phyloP scores from a whole-genome alignment of 768 basidiomycete species.

The Candolleomyces eurysporus region DNA sequence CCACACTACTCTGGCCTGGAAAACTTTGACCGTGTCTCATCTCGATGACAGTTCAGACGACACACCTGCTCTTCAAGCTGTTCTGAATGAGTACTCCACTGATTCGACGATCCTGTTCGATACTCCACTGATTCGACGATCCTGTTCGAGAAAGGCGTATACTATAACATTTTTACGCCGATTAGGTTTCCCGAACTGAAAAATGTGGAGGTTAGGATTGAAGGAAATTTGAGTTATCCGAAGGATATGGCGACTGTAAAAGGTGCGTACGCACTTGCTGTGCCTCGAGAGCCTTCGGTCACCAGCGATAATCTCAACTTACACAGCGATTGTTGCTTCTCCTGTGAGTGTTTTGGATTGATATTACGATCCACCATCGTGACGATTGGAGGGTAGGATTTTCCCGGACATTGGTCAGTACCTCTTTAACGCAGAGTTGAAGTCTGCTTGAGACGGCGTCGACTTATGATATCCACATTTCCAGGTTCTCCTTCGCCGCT shows the following conservation, averaged over 20 bases:
- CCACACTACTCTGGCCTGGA: constrained; percentile 35
- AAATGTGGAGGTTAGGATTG: constrained; percentile 56
- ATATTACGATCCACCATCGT: background rate
- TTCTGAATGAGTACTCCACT: constrained; percentile 36
- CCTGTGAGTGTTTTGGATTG: constrained; percentile 32
- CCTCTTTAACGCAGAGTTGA: background rate
- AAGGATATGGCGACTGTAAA: constrained; percentile 50
- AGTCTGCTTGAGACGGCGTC: background rate
- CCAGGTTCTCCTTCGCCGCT: constrained; percentile 50
- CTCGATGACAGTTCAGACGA: constrained; percentile 43
- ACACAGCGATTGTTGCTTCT: constrained; percentile 39
- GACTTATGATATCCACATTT: background rate
- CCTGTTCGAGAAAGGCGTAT: constrained; percentile 52
- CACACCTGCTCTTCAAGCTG: constrained; percentile 44
- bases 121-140: constrained; percentile 47
- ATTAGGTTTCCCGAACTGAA: constrained; percentile 52
- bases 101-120: constrained; percentile 57
- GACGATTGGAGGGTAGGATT: constrained; percentile 26
- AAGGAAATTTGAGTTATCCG: constrained; percentile 59
- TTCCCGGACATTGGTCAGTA: constrained; percentile 43
- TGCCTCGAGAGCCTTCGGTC: background rate
- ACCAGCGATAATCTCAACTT: background rate
- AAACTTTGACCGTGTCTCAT: constrained; percentile 52
- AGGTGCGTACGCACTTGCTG: constrained; percentile 24
- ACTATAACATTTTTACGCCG: constrained; percentile 62